Evolutionary conservation across 225 moss, liverwort and hornwort genomes (phyloP).

Genomic region (Pseudisothecium myosuroides): DNA sequence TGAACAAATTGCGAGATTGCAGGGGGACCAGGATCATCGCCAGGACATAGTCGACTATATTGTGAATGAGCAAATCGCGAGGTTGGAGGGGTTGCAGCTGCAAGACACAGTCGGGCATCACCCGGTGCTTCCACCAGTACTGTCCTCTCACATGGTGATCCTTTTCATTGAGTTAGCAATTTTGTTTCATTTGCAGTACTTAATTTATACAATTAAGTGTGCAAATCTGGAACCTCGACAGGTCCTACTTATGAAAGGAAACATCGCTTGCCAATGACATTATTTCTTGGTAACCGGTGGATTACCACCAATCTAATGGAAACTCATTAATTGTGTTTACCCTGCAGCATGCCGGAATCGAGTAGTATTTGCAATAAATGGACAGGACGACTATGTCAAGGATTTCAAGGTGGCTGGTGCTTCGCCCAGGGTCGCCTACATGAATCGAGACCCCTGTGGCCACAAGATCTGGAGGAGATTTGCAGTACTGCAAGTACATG

Average conservation of each 20-base stretch:
- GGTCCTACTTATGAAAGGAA: no score
- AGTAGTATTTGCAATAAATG: background rate
- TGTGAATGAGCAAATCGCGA: background rate
- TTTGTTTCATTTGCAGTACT: background rate
- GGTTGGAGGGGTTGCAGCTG: background rate
- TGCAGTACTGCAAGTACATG: no score
- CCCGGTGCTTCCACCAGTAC: background rate
- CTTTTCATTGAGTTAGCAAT: background rate
- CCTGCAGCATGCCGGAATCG: background rate
- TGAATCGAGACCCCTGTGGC: background rate
- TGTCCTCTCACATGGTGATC: background rate
- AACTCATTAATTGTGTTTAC: background rate
- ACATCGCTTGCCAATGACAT: background rate
- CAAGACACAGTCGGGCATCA: background rate
- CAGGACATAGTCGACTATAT: background rate
- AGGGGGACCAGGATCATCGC: background rate
- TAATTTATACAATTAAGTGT: no score
- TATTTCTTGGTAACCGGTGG: no score
- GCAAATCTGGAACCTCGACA: background rate
- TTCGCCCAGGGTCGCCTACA: no score
- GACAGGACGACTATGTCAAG: background rate
- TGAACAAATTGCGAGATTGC: background rate
- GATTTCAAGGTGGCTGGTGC: background rate
- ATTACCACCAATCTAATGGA: background rate
- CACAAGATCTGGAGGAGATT: background rate